Conservation (phyloP, 2,329 filamentous ascomycete species). For the Trichoderma gracile region DNA sequence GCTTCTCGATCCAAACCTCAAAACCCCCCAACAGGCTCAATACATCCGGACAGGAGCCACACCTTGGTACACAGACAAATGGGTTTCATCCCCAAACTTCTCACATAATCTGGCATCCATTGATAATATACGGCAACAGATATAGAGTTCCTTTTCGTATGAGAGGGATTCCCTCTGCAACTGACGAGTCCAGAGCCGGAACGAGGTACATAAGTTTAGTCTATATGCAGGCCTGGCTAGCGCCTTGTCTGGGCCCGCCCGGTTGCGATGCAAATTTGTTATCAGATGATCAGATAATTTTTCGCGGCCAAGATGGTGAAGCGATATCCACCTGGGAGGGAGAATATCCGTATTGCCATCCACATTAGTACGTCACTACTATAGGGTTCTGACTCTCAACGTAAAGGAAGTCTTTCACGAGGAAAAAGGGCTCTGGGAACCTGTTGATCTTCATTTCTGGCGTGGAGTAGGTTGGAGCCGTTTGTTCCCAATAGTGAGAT, state of each 20-base stretch:
- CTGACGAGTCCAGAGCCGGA: neutral
- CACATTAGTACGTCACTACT: neutral
- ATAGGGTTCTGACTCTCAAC: no score
- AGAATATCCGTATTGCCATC: neutral
- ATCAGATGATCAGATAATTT: constrained; percentile 25
- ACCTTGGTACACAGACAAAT: no score
- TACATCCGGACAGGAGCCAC: no score
- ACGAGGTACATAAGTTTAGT: neutral
- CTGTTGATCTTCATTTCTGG: neutral
- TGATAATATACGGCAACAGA: no score
- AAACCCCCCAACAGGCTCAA: no score
- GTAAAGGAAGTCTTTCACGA: no score
- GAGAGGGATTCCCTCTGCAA: no score
- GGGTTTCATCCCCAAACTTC: no score
- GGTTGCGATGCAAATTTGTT: constrained; percentile 12
- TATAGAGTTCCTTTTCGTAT: no score
- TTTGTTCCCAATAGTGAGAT: neutral
- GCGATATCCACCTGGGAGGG: neutral
- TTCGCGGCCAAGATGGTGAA: neutral
- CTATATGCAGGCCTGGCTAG: neutral
- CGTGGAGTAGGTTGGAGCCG: neutral
- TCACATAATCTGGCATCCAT: no score
- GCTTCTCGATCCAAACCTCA: no score
- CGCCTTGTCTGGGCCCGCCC: constrained; percentile 3
- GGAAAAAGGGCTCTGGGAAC: neutral